Evolutionary conservation across 2,329 filamentous ascomycete species (phyloP), one percentile per base, ranked within the genome.

Genomic region (Juglanconis sp.): DNA sequence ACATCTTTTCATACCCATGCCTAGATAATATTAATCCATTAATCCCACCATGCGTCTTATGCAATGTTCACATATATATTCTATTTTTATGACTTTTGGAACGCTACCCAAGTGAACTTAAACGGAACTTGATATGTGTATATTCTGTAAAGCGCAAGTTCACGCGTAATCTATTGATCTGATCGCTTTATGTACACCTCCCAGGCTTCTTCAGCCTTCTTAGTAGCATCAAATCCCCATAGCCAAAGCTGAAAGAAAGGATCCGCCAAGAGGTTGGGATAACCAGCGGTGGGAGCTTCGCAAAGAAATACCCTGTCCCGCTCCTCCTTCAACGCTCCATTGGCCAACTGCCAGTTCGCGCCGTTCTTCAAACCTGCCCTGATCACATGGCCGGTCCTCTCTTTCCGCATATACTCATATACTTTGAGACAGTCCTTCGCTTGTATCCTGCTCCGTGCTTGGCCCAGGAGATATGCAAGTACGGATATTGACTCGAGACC

Each of bases 161-260:
- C 47, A 34, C 4, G 8, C n/a, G 47, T 34, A 2, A 6, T 34
- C 47, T 49, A 15, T 34, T 49, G 11, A n/a, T 3, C 5, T n/a
- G 24, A 59, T 3, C 66, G 73, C 31, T n/a, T n/a, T 17, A 15
- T 6, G 4, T 49, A 15, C 9, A 38, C 3, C 17, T 50, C 34
- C 58, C 66, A 67, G n/a, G 65, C 65, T 24, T 60, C 54, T n/a
- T 65, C 52, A 7, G 61, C 62, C 32, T 59, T 53, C 53, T 53
- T 59, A 1, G 54, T 46, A 5, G 62, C 64, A 35, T 66, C 62
- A 36, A 65, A 67, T 0, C 64, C 64, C 66, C 65, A 66, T 31
- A 67, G 31, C 66, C 65, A 67, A 17, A 55, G 54, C 52, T 66
- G 66, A 32, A 66, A 67, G 60, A 67, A 65, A 2, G 65, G 65